phyloP scores from a whole-genome alignment of 495 filamentous ascomycete genomes.

The Mytilinidion resinicola region DNA sequence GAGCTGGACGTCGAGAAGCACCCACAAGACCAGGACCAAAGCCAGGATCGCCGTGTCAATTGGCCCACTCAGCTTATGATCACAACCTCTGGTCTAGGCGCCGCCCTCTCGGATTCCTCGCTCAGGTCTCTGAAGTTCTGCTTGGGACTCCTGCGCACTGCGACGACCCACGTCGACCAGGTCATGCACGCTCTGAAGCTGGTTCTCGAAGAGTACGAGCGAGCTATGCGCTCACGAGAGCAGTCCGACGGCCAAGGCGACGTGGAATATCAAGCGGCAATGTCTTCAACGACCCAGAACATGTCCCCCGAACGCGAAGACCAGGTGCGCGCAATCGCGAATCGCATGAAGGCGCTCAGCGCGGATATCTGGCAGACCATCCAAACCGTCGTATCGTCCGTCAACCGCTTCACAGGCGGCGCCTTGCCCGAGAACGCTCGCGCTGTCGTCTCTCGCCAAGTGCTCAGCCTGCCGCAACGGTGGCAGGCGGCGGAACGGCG shows the following conservation, averaged over 20 bases:
- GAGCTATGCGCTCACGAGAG: slow-evolving; percentile 18
- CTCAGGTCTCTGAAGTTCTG: slow-evolving; percentile 71
- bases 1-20: slow-evolving; percentile 20
- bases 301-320: slow-evolving; percentile 35
- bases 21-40: slow-evolving; percentile 11
- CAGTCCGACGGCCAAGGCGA: slow-evolving; percentile 3
- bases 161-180: slow-evolving; percentile 66
- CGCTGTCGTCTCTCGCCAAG: slow-evolving; percentile 67
- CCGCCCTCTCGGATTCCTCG: slow-evolving; percentile 82
- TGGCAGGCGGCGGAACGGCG: slow-evolving; percentile 50
- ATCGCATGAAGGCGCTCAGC: slow-evolving; percentile 61
- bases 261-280: neutral
- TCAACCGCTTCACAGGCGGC: slow-evolving; percentile 77
- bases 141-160: slow-evolving; percentile 65
- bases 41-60: slow-evolving; percentile 39
- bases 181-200: slow-evolving; percentile 61
- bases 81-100: slow-evolving; percentile 73
- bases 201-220: slow-evolving; percentile 71
- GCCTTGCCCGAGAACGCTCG: slow-evolving; percentile 79
- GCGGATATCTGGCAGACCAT: slow-evolving; percentile 69
- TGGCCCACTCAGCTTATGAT: slow-evolving; percentile 79
- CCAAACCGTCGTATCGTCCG: slow-evolving; percentile 66
- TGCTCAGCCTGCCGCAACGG: slow-evolving; percentile 70
- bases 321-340: slow-evolving; percentile 41
- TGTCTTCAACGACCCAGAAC: slow-evolving; percentile 16